These are phyloP conservation scores for Ilyonectria robusta DNA, from an alignment of 2,329 filamentous ascomycete species.

Conservation along the genomic window DNA sequence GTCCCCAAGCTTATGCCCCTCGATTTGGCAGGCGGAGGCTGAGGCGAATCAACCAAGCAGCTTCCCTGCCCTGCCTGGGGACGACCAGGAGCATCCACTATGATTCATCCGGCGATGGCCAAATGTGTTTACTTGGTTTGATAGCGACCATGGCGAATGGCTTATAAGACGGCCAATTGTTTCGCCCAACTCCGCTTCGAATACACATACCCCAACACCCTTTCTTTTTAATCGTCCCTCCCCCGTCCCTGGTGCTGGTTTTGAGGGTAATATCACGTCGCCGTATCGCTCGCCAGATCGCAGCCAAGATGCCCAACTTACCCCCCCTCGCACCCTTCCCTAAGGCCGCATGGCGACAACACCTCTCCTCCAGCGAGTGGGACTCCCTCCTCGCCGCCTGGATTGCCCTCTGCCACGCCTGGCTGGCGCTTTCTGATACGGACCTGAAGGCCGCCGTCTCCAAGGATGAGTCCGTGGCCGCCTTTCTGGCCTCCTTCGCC, in stretches of 20 bases:
- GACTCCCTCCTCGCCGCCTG: constrained; percentile 82
- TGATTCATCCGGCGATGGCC: constrained; percentile 59
- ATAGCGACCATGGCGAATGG: constrained; percentile 18
- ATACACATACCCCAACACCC: neutral
- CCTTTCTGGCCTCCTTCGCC: constrained; percentile 79
- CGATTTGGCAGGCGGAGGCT: neutral
- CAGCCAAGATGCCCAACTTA: constrained; percentile 61
- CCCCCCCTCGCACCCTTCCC: constrained; percentile 87
- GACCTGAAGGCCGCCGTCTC: constrained; percentile 67
- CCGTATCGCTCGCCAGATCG: neutral
- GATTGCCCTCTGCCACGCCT: constrained; percentile 75
- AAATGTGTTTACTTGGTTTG: constrained; percentile 16
- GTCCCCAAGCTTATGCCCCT: neutral
- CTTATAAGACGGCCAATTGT: constrained; percentile 11
- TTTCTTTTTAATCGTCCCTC: neutral
- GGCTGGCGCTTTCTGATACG: constrained; percentile 71
- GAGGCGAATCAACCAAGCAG: neutral
- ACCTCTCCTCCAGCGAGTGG: constrained; percentile 81
- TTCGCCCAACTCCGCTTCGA: neutral
- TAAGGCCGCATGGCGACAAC: constrained; percentile 74
- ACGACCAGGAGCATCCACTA: constrained; percentile 46
- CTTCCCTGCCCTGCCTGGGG: constrained; percentile 32
- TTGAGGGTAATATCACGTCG: constrained; percentile 11
- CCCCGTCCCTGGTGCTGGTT: neutral
- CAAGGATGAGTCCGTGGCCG: constrained; percentile 70